Base-by-base conservation (phyloP, 106 monocot genomes). In the Narthecium ossifragum region DNA sequence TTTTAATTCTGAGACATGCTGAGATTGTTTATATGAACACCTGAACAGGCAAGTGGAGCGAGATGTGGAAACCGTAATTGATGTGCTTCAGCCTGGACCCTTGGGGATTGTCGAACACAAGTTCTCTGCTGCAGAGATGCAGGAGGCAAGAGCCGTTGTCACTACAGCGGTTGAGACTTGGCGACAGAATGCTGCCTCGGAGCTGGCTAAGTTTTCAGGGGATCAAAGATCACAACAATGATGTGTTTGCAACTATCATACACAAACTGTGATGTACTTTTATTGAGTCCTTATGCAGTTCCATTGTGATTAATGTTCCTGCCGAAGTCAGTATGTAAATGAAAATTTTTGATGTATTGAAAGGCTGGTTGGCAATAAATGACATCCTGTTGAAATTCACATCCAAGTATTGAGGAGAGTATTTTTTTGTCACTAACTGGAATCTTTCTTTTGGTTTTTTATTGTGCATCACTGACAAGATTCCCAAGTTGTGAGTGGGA, bases 101-200 rank as follows among this genome's bases (percentile, higher is more conserved):
- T 17, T 63, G n/a, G 63, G 63, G 20, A 43, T 63, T 13, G 30
- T 63, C 12, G 63, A 63, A 50, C 63, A 63, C 63, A 63, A 63
- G 63, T 63, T 50, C 63, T 50, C 63, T 21, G 63, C 30, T 21
- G 30, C 9, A 13, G 63, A 63, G 63, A 22, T 63, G 5, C 40
- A 33, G 32, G 30, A 28, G 6, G 63, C 63, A 31, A 63, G 34
- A 23, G 63, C 47, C 32, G 51, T 50, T 1, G 63, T 63, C 8
- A 17, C 10, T 12, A 47, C 8, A 43, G 63, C 63, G 14, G 50
- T 63, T 34, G 50, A 63, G 0, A 63, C 39, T 51, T 63, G 63
- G 63, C 28, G 48, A 4, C 49, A 29, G 23, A 63, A 63, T 34
- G 41, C 63, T 32, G 32, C 32, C n/a, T n/a, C 24, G 23, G 48